Base-by-base conservation (phyloP, 495 filamentous ascomycete genomes). In the Venustampulla echinocandica region DNA sequence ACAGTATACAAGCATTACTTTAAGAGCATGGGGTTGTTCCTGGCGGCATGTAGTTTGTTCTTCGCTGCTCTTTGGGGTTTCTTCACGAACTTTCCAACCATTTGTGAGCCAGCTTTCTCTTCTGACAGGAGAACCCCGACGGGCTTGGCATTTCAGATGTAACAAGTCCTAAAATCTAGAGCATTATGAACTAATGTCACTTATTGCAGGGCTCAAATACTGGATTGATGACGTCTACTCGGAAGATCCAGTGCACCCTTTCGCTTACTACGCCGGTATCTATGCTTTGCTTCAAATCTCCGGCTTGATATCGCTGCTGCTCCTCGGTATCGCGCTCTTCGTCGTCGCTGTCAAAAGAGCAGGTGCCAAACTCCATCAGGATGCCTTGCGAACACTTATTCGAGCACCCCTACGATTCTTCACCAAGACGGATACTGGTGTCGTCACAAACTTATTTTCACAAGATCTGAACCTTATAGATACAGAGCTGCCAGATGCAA, bases 1-100 rank as follows among this genome's bases (percentile, higher is more conserved):
- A 58, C 72, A 1, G 66, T 79, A 35, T 81, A 81, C 54, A 19
- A 9, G 14, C 27, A 35, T 21, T 46, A 46, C 27, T 21, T 46
- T 24, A n/a, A 4, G 4, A 3, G 14, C 5, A 28, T 43, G 4
- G 40, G 40, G 10, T 25, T 11, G 18, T 9, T 42, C 18, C 39
- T 18, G 3, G 27, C 27, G 27, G 27, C 27, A 7, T n/a, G 7
- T 30, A 7, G 27, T n/a, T 7, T 30, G 27, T 7, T 30, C 7
- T 30, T n/a, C n/a, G 27, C 27, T 7, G n/a, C n/a, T n/a, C 27
- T 30, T 30, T 30, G 7, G 7, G 27, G 27, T 30, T 30, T 30
- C 27, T 30, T 30, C 27, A 30, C 27, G 27, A 30, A 30, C n/a
- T 30, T 30, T 30, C 27, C 27, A 30, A 30, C 27, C 7, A 30